Percentiles rank a stretch among this genome's conserved stretches.
These are phyloP conservation scores for Ophiostoma pallidulum DNA, from an alignment of 2,329 filamentous ascomycete genomes.

Conservation along the genomic window DNA sequence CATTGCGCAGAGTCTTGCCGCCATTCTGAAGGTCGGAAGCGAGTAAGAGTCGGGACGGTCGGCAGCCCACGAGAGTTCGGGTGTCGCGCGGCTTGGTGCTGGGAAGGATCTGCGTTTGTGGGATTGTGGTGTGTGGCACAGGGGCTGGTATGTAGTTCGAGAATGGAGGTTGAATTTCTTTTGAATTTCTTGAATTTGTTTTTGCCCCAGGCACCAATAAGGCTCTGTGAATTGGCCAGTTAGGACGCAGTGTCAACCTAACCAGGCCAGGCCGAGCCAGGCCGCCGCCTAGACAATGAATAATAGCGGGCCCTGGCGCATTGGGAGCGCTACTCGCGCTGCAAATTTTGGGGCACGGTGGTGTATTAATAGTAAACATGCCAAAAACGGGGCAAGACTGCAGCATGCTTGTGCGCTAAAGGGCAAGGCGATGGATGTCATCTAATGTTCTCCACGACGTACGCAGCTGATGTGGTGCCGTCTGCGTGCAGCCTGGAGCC, in stretches of 20 bases:
- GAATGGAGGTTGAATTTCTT: neutral
- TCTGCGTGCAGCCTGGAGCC: no score
- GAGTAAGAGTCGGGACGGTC: neutral
- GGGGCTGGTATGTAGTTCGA: no score
- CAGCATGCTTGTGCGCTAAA: neutral
- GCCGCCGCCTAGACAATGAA: no score
- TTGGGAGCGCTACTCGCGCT: no score
- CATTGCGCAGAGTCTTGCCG: neutral
- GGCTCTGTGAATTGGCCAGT: conserved; percentile 14
- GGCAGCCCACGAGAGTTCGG: no score
- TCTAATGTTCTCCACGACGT: neutral
- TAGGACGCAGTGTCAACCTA: neutral
- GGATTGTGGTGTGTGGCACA: neutral
- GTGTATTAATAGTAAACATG: neutral
- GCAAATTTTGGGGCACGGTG: neutral
- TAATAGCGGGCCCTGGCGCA: conserved; percentile 6
- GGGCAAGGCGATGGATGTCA: neutral
- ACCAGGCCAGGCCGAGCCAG: neutral
- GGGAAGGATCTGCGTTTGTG: neutral
- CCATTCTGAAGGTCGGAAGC: neutral
- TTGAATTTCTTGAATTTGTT: no score
- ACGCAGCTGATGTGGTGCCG: no score
- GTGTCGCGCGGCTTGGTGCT: no score
- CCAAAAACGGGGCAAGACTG: neutral
- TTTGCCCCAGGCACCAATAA: no score